Evolutionary conservation across 805 yeast genomes (phyloP).

Genomic region (Jamesozyma spencerorum): DNA sequence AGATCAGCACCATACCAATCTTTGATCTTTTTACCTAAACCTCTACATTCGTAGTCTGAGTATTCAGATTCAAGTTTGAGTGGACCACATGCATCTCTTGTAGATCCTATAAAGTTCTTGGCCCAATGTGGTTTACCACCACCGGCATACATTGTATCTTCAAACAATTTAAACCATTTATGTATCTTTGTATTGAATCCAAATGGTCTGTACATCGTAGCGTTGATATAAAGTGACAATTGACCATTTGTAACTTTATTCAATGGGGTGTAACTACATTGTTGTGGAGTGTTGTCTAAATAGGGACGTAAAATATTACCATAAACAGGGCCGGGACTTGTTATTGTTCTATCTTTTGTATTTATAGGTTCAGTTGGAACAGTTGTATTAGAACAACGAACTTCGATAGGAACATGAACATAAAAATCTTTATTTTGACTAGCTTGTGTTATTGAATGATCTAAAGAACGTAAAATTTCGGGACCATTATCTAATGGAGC

Average conservation of each 20-base stretch:
- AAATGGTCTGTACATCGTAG: conserved; percentile 96
- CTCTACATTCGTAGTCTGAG: conserved; percentile 66
- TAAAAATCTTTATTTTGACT: conserved; percentile 52
- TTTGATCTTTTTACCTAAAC: conserved; percentile 57
- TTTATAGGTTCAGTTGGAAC: conserved; percentile 35
- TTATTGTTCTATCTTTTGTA: conserved; percentile 38
- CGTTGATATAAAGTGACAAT: conserved; percentile 78
- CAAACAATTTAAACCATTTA: conserved; percentile 79
- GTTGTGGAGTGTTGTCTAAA: conserved; percentile 68
- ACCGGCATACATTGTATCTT: conserved; percentile 60
- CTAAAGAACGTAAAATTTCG: conserved; percentile 55
- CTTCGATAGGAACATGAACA: conserved; percentile 93
- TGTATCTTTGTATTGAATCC: conserved; percentile 60
- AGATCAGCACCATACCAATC: conserved; percentile 78
- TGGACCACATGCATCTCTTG: conserved; percentile 27
- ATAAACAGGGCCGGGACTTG: conserved; percentile 66
- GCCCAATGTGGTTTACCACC: conserved; percentile 99
- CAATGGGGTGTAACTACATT: conserved; percentile 43
- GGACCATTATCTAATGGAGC: conserved; percentile 76
- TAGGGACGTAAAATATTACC: conserved; percentile 80
- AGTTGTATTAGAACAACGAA: conserved; percentile 84
- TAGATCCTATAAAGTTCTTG: conserved; percentile 72
- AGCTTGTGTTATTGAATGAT: conserved; percentile 53
- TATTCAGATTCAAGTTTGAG: conserved; percentile 32
- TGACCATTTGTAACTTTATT: conserved; percentile 52